Conservation (phyloP, 164 flowering plant species). For the Dillenia suffruticosa region DNA sequence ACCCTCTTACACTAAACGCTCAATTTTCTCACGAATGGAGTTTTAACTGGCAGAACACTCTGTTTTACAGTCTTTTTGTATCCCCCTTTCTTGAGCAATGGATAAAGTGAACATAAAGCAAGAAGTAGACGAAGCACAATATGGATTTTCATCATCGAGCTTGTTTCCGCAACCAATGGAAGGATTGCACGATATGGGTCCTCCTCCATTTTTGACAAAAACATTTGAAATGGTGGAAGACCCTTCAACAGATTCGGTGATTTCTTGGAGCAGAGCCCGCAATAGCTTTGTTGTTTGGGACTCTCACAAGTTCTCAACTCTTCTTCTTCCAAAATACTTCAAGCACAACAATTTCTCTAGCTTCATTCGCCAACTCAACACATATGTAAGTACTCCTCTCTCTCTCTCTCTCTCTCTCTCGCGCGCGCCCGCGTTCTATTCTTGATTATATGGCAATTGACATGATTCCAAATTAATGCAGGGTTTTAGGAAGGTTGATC, state of each 20-base stretch:
- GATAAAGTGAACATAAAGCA: constrained; percentile 20
- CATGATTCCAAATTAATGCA: constrained; percentile 19
- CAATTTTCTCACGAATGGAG: not conserved
- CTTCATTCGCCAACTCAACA: constrained; percentile 77
- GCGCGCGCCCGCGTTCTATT: not conserved
- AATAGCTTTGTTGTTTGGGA: constrained; percentile 78
- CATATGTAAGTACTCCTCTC: constrained; percentile 46
- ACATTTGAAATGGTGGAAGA: constrained; percentile 79
- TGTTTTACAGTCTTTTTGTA: not conserved
- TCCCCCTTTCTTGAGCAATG: constrained; percentile 8
- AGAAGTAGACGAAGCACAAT: constrained; percentile 15
- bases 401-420: not conserved
- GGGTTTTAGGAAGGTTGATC: constrained; percentile 90
- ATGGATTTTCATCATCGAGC: not conserved
- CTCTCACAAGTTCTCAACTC: constrained; percentile 33
- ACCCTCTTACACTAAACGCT: no score
- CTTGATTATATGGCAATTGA: not conserved
- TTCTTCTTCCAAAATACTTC: constrained; percentile 58
- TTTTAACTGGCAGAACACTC: not conserved
- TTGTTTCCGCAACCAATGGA: constrained; percentile 45
- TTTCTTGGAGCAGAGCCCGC: constrained; percentile 59
- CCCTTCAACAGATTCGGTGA: constrained; percentile 49
- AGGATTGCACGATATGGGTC: constrained; percentile 53
- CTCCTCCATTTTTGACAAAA: constrained; percentile 68
- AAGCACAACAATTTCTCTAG: constrained; percentile 76